Evolutionary conservation across 2,329 filamentous ascomycete genomes (phyloP).

Genomic region (Colletotrichum liaoningense): DNA sequence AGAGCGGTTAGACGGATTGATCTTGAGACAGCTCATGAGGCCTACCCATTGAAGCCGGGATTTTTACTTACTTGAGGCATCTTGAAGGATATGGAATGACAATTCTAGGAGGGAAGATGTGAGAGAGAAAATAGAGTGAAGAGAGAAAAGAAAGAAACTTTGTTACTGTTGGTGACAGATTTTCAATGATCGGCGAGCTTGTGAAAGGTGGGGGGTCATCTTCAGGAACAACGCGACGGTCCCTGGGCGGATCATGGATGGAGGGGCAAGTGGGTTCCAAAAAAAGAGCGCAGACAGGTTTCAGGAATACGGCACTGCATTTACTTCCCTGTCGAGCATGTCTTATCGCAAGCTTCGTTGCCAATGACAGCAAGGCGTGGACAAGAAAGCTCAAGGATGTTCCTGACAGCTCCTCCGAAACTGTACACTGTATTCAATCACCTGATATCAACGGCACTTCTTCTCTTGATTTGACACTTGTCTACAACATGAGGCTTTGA

Average conservation of each 20-base stretch:
- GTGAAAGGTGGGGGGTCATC: conserved; percentile 24
- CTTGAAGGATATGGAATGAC: conserved; percentile 37
- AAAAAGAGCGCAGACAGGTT: conserved; percentile 36
- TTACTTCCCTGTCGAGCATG: not conserved
- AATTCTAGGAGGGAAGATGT: not conserved
- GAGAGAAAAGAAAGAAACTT: not conserved
- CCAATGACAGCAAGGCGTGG: not conserved
- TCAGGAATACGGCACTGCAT: conserved; percentile 18
- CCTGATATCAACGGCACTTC: not conserved
- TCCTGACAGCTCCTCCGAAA: not conserved
- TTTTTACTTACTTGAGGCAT: conserved; percentile 46
- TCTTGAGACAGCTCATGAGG: not conserved
- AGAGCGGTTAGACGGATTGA: not conserved
- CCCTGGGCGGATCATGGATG: conserved; percentile 26
- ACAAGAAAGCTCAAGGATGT: not conserved
- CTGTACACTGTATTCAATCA: not conserved
- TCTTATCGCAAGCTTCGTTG: not conserved
- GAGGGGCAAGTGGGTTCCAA: conserved; percentile 29
- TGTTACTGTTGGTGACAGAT: conserved; percentile 20
- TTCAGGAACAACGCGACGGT: conserved; percentile 25
- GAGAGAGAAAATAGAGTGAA: not conserved
- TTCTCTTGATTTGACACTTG: too few species aligned
- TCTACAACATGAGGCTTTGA: not conserved
- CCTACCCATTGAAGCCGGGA: not conserved
- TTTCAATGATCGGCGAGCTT: conserved; percentile 32